Evolutionary conservation across 2,329 filamentous ascomycete species (phyloP), one percentile per base, ranked within the genome.

Genomic region (Monosporascus sp.): DNA sequence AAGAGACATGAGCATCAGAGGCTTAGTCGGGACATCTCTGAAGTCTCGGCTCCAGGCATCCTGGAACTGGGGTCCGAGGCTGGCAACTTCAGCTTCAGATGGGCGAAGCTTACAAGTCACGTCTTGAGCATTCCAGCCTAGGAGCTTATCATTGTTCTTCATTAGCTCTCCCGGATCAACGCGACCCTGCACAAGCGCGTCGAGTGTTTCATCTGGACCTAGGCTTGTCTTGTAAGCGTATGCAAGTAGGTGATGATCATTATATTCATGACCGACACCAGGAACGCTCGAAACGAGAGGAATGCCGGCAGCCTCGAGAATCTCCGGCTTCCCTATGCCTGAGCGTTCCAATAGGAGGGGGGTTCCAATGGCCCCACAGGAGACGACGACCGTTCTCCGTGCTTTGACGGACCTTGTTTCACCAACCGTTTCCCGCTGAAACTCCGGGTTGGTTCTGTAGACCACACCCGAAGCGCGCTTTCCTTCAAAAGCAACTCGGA

Each of bases 301-400:
- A 9, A 83, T 74, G 3, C 75, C 76, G 1, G 62, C 65, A 7
- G 54, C 46, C 36, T 60, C 51, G 16, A 71, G 61, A 9, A 82
- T 67, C 2, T 74, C 68, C 1, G 73, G 67, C 47, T 75, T 72
- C 20, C 80, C 81, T 1, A 86, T 63, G 16, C 83, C 83, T 1
- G 83, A 85, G 22, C 83, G 69, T 62, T 86, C 81, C 0, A 86
- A 74, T 3, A 86, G 72, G 0, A 68, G 63, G 0, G 81, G 79
- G 0, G 78, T 78, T 2, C 76, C 75, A 3, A 76, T 67, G 0
- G 78, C 73, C 14, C 80, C 80, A 2, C 70, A 67, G 3, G 70
- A 68, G 1, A 72, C 51, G 9, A 73, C 61, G 3, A 84, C 79
- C 24, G 82, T 66, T 62, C 79, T 82, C 16, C 70, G 70, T 5